These are phyloP conservation scores for Ogataea naganishii DNA, from an alignment of 805 yeast species.

Conservation along the genomic window DNA sequence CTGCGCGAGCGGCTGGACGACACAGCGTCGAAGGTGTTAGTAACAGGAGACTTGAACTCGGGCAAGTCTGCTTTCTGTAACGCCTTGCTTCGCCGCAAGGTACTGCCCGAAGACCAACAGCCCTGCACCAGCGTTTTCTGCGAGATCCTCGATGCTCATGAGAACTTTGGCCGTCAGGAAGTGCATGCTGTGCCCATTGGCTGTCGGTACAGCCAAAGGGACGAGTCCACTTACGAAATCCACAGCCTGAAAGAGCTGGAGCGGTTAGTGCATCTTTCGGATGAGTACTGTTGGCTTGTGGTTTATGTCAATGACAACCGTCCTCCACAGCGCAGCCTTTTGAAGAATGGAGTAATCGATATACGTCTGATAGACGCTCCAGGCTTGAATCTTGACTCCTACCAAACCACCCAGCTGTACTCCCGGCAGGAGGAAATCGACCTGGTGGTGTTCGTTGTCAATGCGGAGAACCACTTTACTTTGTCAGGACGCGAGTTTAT, in stretches of 20 bases:
- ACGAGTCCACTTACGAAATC: slow-evolving; percentile 58
- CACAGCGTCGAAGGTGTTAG: slow-evolving; percentile 85
- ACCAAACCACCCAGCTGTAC: slow-evolving; percentile 90
- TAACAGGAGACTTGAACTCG: slow-evolving; percentile 94
- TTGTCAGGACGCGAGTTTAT: slow-evolving; percentile 91
- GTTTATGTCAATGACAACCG: slow-evolving; percentile 78
- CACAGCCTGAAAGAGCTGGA: slow-evolving; percentile 49
- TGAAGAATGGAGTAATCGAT: slow-evolving; percentile 87
- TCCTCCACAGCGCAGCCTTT: slow-evolving; percentile 54
- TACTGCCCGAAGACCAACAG: slow-evolving; percentile 93
- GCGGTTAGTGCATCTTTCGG: slow-evolving; percentile 65
- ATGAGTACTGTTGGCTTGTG: slow-evolving; percentile 62
- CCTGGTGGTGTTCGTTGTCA: slow-evolving; percentile 89
- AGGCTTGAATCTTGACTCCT: slow-evolving; percentile 87
- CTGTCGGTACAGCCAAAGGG: slow-evolving; percentile 37
- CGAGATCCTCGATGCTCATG: slow-evolving; percentile 81
- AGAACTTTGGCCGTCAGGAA: slow-evolving; percentile 71
- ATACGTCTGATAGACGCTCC: slow-evolving; percentile 95
- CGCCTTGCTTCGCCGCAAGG: slow-evolving; percentile 65
- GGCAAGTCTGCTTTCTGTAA: slow-evolving; percentile 97
- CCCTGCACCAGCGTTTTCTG: slow-evolving; percentile 97
- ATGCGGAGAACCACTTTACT: slow-evolving; percentile 94
- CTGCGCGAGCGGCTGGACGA: slow-evolving; percentile 82
- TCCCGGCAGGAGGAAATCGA: slow-evolving; percentile 97
- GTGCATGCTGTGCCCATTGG: slow-evolving; percentile 83